A percentile compares a stretch with the other conserved stretches of the same genome.
Conservation (phyloP, 1,139 yeast genomes). For the Blastobotrys petasosporus region DNA sequence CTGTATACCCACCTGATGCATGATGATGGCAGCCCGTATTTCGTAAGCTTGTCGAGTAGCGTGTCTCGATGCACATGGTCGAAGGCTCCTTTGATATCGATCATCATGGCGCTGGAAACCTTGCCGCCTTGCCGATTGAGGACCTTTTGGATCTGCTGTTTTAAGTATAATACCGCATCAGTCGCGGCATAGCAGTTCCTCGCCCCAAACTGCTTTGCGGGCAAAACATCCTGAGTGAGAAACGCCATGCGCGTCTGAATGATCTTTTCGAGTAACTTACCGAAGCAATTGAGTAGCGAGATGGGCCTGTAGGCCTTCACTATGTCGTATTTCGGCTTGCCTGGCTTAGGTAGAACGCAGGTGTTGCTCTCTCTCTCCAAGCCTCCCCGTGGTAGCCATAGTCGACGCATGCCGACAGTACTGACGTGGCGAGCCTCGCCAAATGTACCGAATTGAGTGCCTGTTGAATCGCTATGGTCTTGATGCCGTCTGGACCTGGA, state of each 20-base stretch:
- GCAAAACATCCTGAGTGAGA: too few relatives aligned
- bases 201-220: too few relatives aligned
- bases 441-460: too few relatives aligned
- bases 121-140: constrained; percentile 12
- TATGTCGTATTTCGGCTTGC: constrained; percentile 3
- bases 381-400: too few relatives aligned
- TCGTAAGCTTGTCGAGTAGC: constrained; percentile 7
- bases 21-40: constrained; percentile 9
- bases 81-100: constrained; percentile 20
- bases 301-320: constrained; percentile 13
- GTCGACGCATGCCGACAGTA: too few relatives aligned
- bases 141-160: constrained; percentile 6
- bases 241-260: constrained; percentile 6
- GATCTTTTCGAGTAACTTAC: constrained; percentile 14
- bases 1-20: constrained; percentile 10
- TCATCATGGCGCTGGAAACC: too few relatives aligned
- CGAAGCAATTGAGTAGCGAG: constrained; percentile 13
- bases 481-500: too few relatives aligned
- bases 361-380: not conserved
- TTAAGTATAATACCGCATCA: too few relatives aligned
- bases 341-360: constrained; percentile 9
- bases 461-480: too few relatives aligned
- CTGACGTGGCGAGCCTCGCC: too few relatives aligned
- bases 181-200: too few relatives aligned
- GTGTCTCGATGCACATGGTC: constrained; percentile 16